Evolutionary conservation across 2,329 filamentous ascomycete genomes (phyloP).

Genomic region (Ploettnerulaceae sp.): DNA sequence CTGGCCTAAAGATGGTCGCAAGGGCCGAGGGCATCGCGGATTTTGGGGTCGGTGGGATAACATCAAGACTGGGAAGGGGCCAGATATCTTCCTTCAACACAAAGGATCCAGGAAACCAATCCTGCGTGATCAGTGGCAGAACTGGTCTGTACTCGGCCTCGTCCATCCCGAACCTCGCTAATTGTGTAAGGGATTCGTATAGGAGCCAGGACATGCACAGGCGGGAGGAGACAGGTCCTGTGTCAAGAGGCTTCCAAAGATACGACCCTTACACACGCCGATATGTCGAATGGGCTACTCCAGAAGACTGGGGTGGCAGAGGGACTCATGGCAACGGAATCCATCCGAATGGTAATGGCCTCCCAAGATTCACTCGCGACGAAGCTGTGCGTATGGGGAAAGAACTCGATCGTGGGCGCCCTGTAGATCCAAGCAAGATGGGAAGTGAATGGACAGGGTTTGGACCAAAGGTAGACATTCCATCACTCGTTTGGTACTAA

Average conservation of each 20-base stretch:
- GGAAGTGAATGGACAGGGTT: conserved; percentile 25
- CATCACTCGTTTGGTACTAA: background rate
- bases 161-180: background rate
- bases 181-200: conserved; percentile 31
- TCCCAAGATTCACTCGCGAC: conserved; percentile 26
- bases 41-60: conserved; percentile 34
- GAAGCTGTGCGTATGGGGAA: conserved; percentile 21
- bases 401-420: conserved; percentile 2
- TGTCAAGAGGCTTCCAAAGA: conserved; percentile 20
- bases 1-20: conserved; percentile 31
- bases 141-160: conserved; percentile 24
- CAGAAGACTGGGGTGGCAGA: conserved; percentile 20
- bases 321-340: conserved; percentile 13
- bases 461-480: conserved; percentile 27
- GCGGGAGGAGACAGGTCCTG: conserved; percentile 1
- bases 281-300: conserved; percentile 26
- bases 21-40: conserved; percentile 25
- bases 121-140: conserved; percentile 28
- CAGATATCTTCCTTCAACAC: conserved; percentile 38
- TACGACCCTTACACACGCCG: conserved; percentile 30
- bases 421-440: conserved; percentile 19
- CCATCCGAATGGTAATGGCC: conserved; percentile 9
- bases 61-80: conserved; percentile 37
- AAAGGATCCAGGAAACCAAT: conserved; percentile 21
- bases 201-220: conserved; percentile 6